Conservation (phyloP, 1,139 yeast species). For the Candida pseudoviswanathii region DNA sequence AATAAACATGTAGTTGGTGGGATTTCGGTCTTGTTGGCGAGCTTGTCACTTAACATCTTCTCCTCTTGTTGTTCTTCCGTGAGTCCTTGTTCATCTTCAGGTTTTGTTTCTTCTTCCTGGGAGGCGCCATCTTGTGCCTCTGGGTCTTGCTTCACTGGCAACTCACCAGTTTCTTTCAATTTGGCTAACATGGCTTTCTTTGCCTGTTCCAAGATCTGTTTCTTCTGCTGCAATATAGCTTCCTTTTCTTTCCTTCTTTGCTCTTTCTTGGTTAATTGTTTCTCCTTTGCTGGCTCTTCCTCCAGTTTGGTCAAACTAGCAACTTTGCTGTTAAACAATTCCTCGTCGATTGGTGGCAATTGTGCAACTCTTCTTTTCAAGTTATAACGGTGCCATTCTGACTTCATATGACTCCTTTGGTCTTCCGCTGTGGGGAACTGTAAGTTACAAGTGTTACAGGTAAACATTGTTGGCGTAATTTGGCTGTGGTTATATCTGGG, state of each 20-base stretch:
- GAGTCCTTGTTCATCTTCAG: constrained; percentile 22
- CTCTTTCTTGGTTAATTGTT: constrained; percentile 60
- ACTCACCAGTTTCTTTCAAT: constrained; percentile 25
- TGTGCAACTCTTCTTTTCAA: constrained; percentile 62
- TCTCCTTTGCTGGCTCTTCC: constrained; percentile 28
- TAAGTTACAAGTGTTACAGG: constrained; percentile 50
- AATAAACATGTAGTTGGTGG: constrained; percentile 78
- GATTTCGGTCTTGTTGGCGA: constrained; percentile 65
- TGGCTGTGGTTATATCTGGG: no score
- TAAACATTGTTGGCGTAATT: constrained; percentile 26
- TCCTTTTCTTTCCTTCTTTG: constrained; percentile 65
- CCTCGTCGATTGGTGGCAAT: constrained; percentile 57
- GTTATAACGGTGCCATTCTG: constrained; percentile 78
- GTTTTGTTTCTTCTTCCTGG: not conserved
- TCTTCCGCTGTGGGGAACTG: constrained; percentile 42
- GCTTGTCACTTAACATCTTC: constrained; percentile 54
- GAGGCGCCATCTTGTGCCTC: constrained; percentile 8
- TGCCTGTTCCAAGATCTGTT: constrained; percentile 61
- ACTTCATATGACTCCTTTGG: constrained; percentile 53
- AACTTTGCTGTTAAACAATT: constrained; percentile 49
- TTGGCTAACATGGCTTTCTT: constrained; percentile 52
- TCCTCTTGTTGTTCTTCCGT: constrained; percentile 52
- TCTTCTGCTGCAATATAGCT: constrained; percentile 62
- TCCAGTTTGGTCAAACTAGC: constrained; percentile 30
- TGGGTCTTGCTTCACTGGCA: constrained; percentile 11